Evolutionary conservation across 352 stramenopile genomes (phyloP).

Genomic region (Phytopythium chamaehyphon): DNA sequence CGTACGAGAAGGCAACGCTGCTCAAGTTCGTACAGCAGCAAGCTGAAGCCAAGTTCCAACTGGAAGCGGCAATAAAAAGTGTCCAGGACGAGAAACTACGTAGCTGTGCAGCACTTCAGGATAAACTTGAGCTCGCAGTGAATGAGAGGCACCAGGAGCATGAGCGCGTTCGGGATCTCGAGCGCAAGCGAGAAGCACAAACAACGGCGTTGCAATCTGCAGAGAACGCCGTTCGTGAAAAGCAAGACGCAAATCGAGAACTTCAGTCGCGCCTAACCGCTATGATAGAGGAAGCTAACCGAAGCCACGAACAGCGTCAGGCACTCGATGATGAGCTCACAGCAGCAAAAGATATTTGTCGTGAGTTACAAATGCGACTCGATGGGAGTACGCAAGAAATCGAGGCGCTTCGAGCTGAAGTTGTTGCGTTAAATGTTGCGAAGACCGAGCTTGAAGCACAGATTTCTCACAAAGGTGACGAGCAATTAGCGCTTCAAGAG

Average conservation of each 20-base stretch:
- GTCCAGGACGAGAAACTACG: slow-evolving; percentile 38
- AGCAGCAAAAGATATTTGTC: slow-evolving; percentile 47
- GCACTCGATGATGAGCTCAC: slow-evolving; percentile 45
- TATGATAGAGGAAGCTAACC: slow-evolving; percentile 30
- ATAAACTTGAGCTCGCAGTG: slow-evolving; percentile 28
- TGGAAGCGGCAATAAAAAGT: slow-evolving; percentile 50
- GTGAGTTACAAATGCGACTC: slow-evolving; percentile 37
- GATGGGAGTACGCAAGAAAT: slow-evolving; percentile 26
- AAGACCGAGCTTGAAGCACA: slow-evolving; percentile 29
- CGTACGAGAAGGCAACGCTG: slow-evolving; percentile 67
- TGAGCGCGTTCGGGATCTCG: slow-evolving; percentile 22
- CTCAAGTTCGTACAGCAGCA: slow-evolving; percentile 78
- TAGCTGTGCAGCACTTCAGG: slow-evolving; percentile 26
- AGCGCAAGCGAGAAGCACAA: slow-evolving; percentile 24
- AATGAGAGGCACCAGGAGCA: slow-evolving; percentile 44
- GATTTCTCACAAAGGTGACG: slow-evolving; percentile 37
- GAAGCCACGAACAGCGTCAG: slow-evolving; percentile 19
- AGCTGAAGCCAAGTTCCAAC: slow-evolving; percentile 58
- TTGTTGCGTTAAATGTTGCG: slow-evolving; percentile 24
- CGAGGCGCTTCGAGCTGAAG: slow-evolving; percentile 14
- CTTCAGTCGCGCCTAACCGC: slow-evolving; percentile 30
- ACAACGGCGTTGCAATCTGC: slow-evolving; percentile 27
- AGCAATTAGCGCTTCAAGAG: slow-evolving; percentile 44
- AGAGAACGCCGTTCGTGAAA: slow-evolving; percentile 16
- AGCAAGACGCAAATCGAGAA: slow-evolving; percentile 30